A percentile compares a stretch with the other conserved stretches of the same genome.
Evolutionary conservation across 140 eudicot genomes (phyloP).

Genomic region (Senecio squalidus): DNA sequence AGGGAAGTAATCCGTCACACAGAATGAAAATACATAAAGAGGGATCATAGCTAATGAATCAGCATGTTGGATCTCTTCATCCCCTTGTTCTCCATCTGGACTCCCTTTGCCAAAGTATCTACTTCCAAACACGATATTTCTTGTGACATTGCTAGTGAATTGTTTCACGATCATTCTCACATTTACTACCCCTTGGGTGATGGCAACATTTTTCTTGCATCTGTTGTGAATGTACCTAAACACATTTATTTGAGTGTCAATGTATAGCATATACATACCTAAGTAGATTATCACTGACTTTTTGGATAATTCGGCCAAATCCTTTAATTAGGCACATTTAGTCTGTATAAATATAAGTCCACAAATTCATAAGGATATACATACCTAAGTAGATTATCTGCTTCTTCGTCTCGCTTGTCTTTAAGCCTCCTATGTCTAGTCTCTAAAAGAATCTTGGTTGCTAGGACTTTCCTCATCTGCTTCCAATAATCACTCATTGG

Average conservation of each 20-base stretch:
- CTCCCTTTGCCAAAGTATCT: not conserved
- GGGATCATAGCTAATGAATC: constrained; percentile 24
- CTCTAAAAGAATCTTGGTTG: not conserved
- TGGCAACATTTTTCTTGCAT: not conserved
- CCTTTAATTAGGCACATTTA: too few species aligned
- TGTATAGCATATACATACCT: too few species aligned
- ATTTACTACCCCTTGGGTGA: not conserved
- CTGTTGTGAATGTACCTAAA: not conserved
- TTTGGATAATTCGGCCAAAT: too few species aligned
- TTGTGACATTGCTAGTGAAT: not conserved
- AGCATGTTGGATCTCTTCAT: constrained; percentile 32
- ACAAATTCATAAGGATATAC: too few species aligned
- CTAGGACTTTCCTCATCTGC: constrained; percentile 21
- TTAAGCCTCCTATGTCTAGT: constrained; percentile 1
- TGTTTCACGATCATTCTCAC: not conserved
- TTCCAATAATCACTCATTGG: constrained; percentile 20
- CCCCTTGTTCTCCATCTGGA: constrained; percentile 17
- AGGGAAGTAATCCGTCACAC: constrained; percentile 23
- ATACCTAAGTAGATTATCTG: constrained; percentile 14
- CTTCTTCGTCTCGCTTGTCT: constrained; percentile 19
- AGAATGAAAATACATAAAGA: constrained; percentile 13
- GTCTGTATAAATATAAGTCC: too few species aligned
- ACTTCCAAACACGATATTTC: not conserved
- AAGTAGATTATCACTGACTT: too few species aligned
- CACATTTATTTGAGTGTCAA: too few species aligned